phyloP scores from a whole-genome alignment of 257 asterid species.

The Datura wrightii region DNA sequence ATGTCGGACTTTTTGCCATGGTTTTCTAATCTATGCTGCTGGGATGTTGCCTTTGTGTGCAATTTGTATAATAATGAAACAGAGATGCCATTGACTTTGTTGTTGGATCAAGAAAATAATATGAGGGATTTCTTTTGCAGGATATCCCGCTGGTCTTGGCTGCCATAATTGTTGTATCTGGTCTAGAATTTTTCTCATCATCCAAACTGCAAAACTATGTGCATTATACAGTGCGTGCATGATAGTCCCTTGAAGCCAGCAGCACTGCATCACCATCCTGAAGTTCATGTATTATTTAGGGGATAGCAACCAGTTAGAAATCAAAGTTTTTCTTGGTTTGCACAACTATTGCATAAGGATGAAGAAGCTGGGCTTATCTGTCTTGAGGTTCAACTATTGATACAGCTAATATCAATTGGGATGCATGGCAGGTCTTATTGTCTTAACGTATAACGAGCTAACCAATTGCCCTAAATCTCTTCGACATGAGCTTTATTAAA shows the following conservation, averaged over 20 bases:
- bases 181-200: conserved; percentile 7
- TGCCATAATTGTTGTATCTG: conserved; percentile 13
- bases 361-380: background rate
- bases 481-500: too few relatives aligned
- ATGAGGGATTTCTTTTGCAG: background rate
- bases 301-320: background rate
- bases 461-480: background rate
- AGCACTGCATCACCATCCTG: background rate
- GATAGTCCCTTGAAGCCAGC: conserved; percentile 10
- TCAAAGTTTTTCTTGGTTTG: background rate
- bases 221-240: conserved; percentile 12
- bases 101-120: conserved; percentile 18
- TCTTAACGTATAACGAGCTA: background rate
- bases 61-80: background rate
- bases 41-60: background rate
- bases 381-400: conserved; percentile 26
- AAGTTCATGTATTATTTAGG: background rate
- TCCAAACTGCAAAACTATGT: background rate
- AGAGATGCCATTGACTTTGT: conserved; percentile 12
- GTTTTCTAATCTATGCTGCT: conserved; percentile 1
- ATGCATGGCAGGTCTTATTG: background rate
- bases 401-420: background rate
- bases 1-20: background rate
- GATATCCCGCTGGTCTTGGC: background rate
- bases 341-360: background rate